Conservation (phyloP, 1,284 basidiomycete genomes). For the Gastroboletus turbinatus region DNA sequence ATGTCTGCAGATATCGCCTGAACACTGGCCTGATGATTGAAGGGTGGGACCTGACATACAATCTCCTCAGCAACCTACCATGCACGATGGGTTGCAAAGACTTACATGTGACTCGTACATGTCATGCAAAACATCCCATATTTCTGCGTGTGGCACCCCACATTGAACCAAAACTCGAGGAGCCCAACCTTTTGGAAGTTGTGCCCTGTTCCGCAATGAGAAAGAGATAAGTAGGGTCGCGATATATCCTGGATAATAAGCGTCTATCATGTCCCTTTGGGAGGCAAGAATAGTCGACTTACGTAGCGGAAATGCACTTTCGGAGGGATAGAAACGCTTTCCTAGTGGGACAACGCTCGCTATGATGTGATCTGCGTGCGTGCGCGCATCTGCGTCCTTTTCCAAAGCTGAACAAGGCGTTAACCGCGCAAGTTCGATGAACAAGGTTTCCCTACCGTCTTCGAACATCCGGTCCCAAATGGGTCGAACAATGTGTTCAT, state of each 20-base stretch:
- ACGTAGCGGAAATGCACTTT: conserved; percentile 88
- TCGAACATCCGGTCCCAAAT: conserved; percentile 91
- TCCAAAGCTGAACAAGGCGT: conserved; percentile 42
- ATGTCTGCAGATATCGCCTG: conserved; percentile 79
- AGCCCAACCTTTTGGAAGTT: conserved; percentile 75
- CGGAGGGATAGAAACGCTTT: conserved; percentile 86
- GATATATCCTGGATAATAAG: conserved; percentile 55
- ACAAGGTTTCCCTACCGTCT: conserved; percentile 51
- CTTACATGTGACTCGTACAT: conserved; percentile 86
- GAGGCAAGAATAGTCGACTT: conserved; percentile 28
- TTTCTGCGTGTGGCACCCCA: conserved; percentile 69
- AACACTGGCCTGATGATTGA: conserved; percentile 75
- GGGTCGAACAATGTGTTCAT: conserved; percentile 76
- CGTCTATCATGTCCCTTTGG: not conserved
- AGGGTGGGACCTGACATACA: conserved; percentile 68
- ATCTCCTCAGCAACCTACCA: not conserved
- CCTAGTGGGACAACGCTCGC: conserved; percentile 71
- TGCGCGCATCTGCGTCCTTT: conserved; percentile 47
- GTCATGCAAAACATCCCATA: conserved; percentile 84
- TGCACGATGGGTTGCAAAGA: conserved; percentile 3
- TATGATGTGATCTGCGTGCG: conserved; percentile 61
- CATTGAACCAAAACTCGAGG: conserved; percentile 75
- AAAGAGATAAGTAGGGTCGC: conserved; percentile 71
- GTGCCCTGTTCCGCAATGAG: conserved; percentile 58
- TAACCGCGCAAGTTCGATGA: conserved; percentile 3